phyloP scores from a whole-genome alignment of 2,329 filamentous ascomycete genomes.

The Thelonectria blattea region DNA sequence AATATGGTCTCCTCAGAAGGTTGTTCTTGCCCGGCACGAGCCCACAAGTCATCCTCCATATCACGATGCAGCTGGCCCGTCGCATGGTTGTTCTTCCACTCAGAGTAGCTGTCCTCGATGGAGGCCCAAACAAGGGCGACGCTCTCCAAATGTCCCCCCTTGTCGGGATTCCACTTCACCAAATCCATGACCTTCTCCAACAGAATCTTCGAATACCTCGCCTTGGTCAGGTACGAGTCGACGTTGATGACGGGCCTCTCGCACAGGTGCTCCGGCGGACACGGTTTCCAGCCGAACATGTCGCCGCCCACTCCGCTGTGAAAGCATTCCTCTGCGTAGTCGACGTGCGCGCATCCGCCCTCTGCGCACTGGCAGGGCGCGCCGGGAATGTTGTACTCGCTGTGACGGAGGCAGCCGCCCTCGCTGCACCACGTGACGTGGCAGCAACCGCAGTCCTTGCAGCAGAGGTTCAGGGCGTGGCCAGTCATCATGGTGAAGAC shows the following conservation, averaged over 20 bases:
- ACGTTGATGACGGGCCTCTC: slow-evolving; percentile 39
- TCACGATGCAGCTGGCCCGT: slow-evolving; percentile 44
- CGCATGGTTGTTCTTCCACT: slow-evolving; percentile 40
- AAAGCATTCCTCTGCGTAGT: slow-evolving; percentile 7
- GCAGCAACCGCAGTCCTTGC: slow-evolving; percentile 33
- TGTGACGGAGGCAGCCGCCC: slow-evolving; percentile 38
- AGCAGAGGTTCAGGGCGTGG: slow-evolving; percentile 18
- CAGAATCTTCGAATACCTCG: slow-evolving; percentile 39
- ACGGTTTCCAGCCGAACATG: slow-evolving; percentile 18
- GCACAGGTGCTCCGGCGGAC: slow-evolving; percentile 29
- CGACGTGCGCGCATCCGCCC: slow-evolving; percentile 35
- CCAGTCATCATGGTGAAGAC: slow-evolving; percentile 52
- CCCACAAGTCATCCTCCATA: slow-evolving; percentile 37
- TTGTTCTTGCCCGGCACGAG: slow-evolving; percentile 1
- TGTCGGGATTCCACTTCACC: slow-evolving; percentile 33
- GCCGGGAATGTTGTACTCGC: slow-evolving; percentile 4
- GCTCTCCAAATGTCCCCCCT: not conserved
- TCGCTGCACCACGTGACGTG: slow-evolving; percentile 40
- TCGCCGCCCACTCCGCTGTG: slow-evolving; percentile 3
- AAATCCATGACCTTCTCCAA: slow-evolving; percentile 33
- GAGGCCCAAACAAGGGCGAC: not conserved
- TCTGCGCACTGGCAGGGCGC: slow-evolving; percentile 28
- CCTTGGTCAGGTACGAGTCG: slow-evolving; percentile 35
- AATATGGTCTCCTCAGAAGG: slow-evolving; percentile 2
- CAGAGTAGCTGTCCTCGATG: slow-evolving; percentile 36